Evolutionary conservation across 208 protist species (phyloP).

Genomic region (Porcisia hertigi): DNA sequence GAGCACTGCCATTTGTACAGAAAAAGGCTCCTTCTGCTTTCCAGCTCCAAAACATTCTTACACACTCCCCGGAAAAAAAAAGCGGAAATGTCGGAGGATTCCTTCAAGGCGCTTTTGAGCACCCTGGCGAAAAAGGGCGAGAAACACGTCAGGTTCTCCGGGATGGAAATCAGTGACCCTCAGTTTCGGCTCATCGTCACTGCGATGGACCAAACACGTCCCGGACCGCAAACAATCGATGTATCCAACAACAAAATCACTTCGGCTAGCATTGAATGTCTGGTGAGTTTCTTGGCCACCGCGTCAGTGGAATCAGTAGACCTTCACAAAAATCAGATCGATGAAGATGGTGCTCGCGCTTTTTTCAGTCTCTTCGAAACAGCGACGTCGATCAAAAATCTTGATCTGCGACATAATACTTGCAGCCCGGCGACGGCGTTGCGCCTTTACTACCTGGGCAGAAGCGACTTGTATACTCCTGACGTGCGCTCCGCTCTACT

Average conservation of each 20-base stretch:
- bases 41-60: background rate
- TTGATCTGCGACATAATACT: constrained; percentile 52
- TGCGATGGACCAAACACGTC: constrained; percentile 59
- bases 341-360: constrained; percentile 49
- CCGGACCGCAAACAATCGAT: constrained; percentile 44
- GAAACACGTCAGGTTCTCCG: constrained; percentile 44
- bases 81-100: constrained; percentile 19
- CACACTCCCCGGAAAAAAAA: background rate
- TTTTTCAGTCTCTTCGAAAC: constrained; percentile 57
- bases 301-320: constrained; percentile 48
- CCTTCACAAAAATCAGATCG: constrained; percentile 68
- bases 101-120: constrained; percentile 46
- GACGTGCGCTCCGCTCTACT: constrained; percentile 54
- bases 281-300: constrained; percentile 49
- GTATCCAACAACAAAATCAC: constrained; percentile 70
- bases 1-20: background rate
- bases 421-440: constrained; percentile 43
- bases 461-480: constrained; percentile 28
- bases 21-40: background rate
- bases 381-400: constrained; percentile 23
- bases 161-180: constrained; percentile 42
- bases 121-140: constrained; percentile 47
- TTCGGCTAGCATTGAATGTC: constrained; percentile 33
- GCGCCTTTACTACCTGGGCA: constrained; percentile 58
- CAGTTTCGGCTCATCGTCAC: constrained; percentile 60